Percentiles rank a stretch among this genome's conserved stretches.
Evolutionary conservation across 2,329 filamentous ascomycete genomes (phyloP).

Genomic region (Calonectria pseudoreteaudii): DNA sequence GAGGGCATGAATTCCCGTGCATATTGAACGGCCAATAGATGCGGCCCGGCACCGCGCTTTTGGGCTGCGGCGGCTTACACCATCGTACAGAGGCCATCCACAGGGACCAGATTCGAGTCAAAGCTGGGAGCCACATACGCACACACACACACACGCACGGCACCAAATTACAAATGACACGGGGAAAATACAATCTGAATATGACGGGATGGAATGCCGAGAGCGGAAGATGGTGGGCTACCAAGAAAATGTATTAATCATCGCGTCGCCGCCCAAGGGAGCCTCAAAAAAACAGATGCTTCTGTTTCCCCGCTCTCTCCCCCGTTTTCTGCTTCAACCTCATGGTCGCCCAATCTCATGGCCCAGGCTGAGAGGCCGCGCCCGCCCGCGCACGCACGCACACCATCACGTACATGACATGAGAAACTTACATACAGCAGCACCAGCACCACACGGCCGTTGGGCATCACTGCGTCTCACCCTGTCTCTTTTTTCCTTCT

Average conservation of each 20-base stretch:
- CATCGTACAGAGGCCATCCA: constrained; percentile 16
- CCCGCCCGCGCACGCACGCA: background rate
- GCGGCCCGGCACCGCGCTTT: background rate
- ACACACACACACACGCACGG: background rate
- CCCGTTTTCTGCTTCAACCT: background rate
- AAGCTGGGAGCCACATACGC: background rate
- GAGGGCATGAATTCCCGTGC: background rate
- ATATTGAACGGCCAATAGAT: background rate
- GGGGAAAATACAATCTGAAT: too few relatives aligned
- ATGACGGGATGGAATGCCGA: background rate
- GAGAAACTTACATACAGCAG: background rate
- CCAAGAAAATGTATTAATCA: background rate
- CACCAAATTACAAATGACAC: too few relatives aligned
- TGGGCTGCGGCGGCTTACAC: constrained; percentile 19
- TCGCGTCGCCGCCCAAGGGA: background rate
- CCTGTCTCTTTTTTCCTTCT: constrained; percentile 8
- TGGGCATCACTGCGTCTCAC: constrained; percentile 42
- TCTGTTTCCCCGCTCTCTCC: background rate
- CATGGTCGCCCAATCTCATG: background rate
- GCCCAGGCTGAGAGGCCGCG: background rate
- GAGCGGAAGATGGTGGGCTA: too few relatives aligned
- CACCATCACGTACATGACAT: constrained; percentile 1
- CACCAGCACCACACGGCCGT: constrained; percentile 28
- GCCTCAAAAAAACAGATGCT: background rate
- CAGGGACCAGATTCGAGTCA: background rate